Conservation (phyloP, 176 grass and related monocot species). For the Hordeum marinum region DNA sequence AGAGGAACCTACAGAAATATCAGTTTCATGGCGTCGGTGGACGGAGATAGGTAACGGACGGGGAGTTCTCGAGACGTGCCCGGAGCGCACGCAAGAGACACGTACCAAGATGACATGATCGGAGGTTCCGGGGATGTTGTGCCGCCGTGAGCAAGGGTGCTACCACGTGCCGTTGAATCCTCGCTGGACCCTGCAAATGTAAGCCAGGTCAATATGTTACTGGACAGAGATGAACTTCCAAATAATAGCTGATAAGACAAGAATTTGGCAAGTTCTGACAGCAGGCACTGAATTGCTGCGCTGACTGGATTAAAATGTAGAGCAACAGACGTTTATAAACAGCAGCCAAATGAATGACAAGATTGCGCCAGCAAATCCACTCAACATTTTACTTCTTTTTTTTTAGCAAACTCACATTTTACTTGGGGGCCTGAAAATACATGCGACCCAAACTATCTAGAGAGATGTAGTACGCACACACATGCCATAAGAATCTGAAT, state of each 20-base stretch:
- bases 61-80: slow-evolving; percentile 30
- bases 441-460: not conserved
- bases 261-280: not conserved
- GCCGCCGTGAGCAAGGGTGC: slow-evolving; percentile 6
- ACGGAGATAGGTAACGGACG: slow-evolving; percentile 5
- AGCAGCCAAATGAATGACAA: not conserved
- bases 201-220: slow-evolving; percentile 12
- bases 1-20: slow-evolving; percentile 51
- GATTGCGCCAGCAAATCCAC: not conserved
- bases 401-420: not conserved
- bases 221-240: not conserved
- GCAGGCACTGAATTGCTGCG: not conserved
- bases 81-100: slow-evolving; percentile 13
- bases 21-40: slow-evolving; percentile 22
- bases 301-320: not conserved
- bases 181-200: slow-evolving; percentile 21
- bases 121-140: not conserved
- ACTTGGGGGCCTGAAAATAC: not conserved
- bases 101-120: not conserved
- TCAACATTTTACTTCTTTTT: not conserved
- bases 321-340: not conserved
- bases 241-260: not conserved
- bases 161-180: slow-evolving; percentile 16
- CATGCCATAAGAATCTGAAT: not conserved
- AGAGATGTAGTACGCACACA: not conserved